Percentiles rank a stretch among this genome's conserved stretches.
phyloP scores from a whole-genome alignment of 371 early-diverging fungal species.

The Mortierella sp. region DNA sequence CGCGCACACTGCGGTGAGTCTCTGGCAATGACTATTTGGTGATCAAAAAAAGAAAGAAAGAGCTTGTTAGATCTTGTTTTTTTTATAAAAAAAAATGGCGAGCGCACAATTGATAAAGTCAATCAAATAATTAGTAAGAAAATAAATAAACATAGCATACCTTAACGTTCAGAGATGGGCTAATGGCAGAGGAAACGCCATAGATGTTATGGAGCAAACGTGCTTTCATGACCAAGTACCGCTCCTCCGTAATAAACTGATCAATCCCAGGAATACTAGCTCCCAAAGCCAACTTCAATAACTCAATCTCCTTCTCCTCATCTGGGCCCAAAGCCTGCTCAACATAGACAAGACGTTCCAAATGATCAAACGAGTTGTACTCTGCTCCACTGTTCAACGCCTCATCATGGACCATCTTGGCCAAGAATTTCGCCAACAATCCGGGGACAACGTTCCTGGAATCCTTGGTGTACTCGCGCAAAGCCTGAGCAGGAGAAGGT shows the following conservation, averaged over 20 bases:
- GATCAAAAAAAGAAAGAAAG: constrained; percentile 11
- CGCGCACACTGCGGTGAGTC: constrained; percentile 58
- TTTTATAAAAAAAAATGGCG: constrained; percentile 7
- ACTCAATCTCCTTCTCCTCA: constrained; percentile 66
- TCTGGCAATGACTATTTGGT: constrained; percentile 33
- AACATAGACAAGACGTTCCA: constrained; percentile 81
- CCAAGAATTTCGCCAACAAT: constrained; percentile 83
- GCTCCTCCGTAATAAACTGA: constrained; percentile 86
- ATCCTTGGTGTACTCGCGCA: constrained; percentile 56
- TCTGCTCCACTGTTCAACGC: constrained; percentile 59
- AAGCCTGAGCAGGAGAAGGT: constrained; percentile 21
- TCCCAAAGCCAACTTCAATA: constrained; percentile 73
- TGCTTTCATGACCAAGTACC: constrained; percentile 83
- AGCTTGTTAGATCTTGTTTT: too few relatives aligned
- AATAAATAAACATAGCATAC: constrained; percentile 24
- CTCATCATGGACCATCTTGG: constrained; percentile 82
- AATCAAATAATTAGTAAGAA: background rate
- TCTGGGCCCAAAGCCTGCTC: constrained; percentile 62
- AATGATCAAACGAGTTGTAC: constrained; percentile 83
- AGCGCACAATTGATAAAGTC: background rate
- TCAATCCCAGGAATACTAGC: constrained; percentile 83
- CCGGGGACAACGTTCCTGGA: constrained; percentile 72
- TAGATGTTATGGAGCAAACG: constrained; percentile 84
- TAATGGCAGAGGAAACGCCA: constrained; percentile 63
- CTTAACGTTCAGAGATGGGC: constrained; percentile 49